Evolutionary conservation across 768 basidiomycete genomes (phyloP), one percentile per base, ranked within the genome.

Genomic region (Cyathus striatus): DNA sequence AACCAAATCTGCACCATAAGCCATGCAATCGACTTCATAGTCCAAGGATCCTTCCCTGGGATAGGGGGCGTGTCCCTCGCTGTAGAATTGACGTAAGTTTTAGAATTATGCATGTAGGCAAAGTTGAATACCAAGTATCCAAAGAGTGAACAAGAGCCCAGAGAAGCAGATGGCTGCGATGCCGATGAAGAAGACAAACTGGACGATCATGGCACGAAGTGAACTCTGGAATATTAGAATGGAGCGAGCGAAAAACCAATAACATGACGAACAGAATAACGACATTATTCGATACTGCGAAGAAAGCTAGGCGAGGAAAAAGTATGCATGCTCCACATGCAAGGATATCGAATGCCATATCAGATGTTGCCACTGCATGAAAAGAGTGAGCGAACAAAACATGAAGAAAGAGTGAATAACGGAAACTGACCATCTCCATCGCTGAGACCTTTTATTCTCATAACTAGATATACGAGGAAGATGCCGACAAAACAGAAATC

Each of bases 1-100:
- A 90, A 89, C 87, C 89, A 90, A 23, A 91, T 88, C 45, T 90
- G 83, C 2, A 86, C 74, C 82, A 91, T 83, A 7, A 91, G 62
- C 89, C 89, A 92, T 0, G 83, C 76, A 39, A 90, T 90, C 10
- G 70, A 61, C 48, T 70, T 76, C 34, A 71, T 40, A 13, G 68
- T 58, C 64, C 67, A 69, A 3, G 45, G 38, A 14, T 54, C 58
- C 1, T 52, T 54, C 14, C 41, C 38, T 20, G 52, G 54, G 36
- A n/a, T n/a, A n/a, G n/a, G n/a, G n/a, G n/a, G n/a, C n/a, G 57
- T 50, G 40, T 61, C 57, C 44, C 59, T 55, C 5, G 63, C 64
- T 66, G 50, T 35, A 47, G 32, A 43, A 43, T 25, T 7, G 7
- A 23, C 14, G 23, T 27, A 16, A 27, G 21, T 16, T 12, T 23